A percentile compares a stretch with the other conserved stretches of the same genome.
Conservation (phyloP, 345 rosid species). For the Hypericum androsaemum region DNA sequence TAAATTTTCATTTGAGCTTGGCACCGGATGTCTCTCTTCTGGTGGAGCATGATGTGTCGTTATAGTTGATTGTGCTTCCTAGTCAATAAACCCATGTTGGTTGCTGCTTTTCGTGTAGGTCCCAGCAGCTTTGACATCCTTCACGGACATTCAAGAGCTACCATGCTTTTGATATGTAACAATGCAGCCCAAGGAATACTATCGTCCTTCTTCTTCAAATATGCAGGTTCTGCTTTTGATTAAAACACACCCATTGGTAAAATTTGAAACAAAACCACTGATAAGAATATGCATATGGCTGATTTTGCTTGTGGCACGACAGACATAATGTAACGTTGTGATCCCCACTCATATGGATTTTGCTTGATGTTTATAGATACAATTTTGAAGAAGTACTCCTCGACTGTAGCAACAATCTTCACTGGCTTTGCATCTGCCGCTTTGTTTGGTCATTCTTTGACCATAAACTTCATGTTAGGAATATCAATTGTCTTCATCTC, state of each 20-base stretch:
- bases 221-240: slow-evolving; percentile 25
- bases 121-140: slow-evolving; percentile 24
- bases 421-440: slow-evolving; percentile 32
- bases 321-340: background rate
- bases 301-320: too few species aligned
- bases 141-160: slow-evolving; percentile 29
- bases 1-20: too few species aligned
- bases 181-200: slow-evolving; percentile 38
- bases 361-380: slow-evolving; percentile 22
- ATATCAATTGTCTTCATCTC: slow-evolving; percentile 34
- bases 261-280: too few species aligned
- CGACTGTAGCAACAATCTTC: slow-evolving; percentile 34
- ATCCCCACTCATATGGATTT: slow-evolving; percentile 9
- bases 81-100: background rate
- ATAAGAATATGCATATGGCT: too few species aligned
- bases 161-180: slow-evolving; percentile 29
- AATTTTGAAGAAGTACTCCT: slow-evolving; percentile 34
- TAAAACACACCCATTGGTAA: background rate
- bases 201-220: slow-evolving; percentile 35
- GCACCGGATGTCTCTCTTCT: too few species aligned
- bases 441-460: slow-evolving; percentile 29
- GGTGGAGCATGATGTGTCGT: background rate
- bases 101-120: slow-evolving; percentile 13
- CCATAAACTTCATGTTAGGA: slow-evolving; percentile 28
- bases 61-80: background rate